Evolutionary conservation across 441 rosid species (phyloP), one percentile per base, ranked within the genome.

Genomic region (Populus hybrid): DNA sequence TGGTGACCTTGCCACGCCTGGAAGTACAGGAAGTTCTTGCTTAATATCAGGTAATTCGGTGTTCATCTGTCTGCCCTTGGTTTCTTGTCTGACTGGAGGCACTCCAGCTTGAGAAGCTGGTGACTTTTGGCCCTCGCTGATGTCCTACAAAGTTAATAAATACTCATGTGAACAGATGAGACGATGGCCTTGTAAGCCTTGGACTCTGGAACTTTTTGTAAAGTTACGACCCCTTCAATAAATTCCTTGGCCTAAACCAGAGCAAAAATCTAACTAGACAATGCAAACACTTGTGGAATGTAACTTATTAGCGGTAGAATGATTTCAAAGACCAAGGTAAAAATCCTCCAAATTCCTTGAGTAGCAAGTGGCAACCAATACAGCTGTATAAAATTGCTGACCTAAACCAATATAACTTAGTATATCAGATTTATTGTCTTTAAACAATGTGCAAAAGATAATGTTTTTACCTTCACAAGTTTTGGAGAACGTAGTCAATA

Each of bases 31-130:
- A 65, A 82, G 85, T 74, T 86, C 88, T 79, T 85, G 84, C 71
- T 89, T 88, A 77, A 87, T 86, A 79, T 89, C 91, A 4, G 92
- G 94, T 77, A 86, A 75, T 69, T 84, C 88, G 24, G 77, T 71
- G 61, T 81, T 84, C 0, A 59, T 73, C 50, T 79, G 26, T 70
- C 78, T 77, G 50, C 71, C 77, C 70, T 77, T 79, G 65, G 53
- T 69, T 53, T 80, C 88, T 81, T 85, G 86, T 67, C 78, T 77
- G 14, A 53, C 70, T 40, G 84, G 84, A 80, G 76, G 75, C 67
- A 40, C 34, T 50, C 80, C 88, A 69, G 82, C 82, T 64, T 77
- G 77, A 50, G 79, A 77, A 72, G 84, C 26, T 59, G 81, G 66
- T 63, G 82, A 72, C 8, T 75, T 79, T 78, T 34, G 74, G 75